Base-by-base conservation (phyloP, 371 early-diverging fungal genomes). In the Cladochytrium tenue region DNA sequence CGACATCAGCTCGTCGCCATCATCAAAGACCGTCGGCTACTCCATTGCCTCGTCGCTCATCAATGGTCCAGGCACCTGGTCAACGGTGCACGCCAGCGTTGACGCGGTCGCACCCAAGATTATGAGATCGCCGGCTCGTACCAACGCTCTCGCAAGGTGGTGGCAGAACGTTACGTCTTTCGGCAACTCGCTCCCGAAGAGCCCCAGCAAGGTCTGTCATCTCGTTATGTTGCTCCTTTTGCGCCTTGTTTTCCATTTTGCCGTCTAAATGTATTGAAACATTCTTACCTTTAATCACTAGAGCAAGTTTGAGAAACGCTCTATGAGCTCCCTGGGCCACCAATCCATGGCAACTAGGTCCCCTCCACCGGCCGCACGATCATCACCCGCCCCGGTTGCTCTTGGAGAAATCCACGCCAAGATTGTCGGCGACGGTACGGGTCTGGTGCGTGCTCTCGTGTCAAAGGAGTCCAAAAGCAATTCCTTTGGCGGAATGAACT, bases 351-450 rank as follows among this genome's bases (percentile, higher is more conserved):
- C 43, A 13, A 20, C 43, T 7, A 20, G 7, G 7, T 43, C 43
- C 20, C 43, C 43, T 20, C 13, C 20, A 20, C 43, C 7, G 43
- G 43, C 43, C 20, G 43, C 43, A 13, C 43, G 13, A 7, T 7
- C 43, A 7, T 7, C 43, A 7, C 13, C 43, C 43, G 43, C 30
- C 53, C 7, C 60, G 17, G 13, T 5, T 13, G 17, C 7, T 13
- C 58, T 25, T 10, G 32, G 13, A n/a, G n/a, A 15, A 5, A 33
- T 66, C 53, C 15, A 23, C 25, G 34, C 60, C 33, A 20, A 28
- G 13, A 27, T 67, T 31, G 56, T 67, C 23, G 67, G 34, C 10
- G 67, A 67, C 32, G 67, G 32, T 10, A 52, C 62, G 2, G 67
- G 67, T n/a, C 36, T 67, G 2, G 26, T 53, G 15, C 59, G 34